Conservation (phyloP, 1,284 basidiomycete genomes). For the Pyrrhoderma lamaoense region DNA sequence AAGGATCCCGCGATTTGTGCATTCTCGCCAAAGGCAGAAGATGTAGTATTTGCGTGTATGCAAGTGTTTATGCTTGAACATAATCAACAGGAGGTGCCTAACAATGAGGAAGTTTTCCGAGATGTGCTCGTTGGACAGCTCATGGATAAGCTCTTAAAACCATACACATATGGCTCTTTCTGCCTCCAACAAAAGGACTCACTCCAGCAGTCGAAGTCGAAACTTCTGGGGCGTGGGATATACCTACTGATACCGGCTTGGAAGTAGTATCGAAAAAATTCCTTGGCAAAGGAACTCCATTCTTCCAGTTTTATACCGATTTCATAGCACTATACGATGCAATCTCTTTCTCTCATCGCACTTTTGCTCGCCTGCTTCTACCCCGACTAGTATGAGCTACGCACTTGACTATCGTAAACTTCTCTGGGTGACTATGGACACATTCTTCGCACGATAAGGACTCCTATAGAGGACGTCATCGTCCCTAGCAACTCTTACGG, state of each 20-base stretch:
- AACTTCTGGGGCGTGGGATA: not conserved
- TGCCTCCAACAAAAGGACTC: constrained; percentile 14
- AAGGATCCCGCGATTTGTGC: constrained; percentile 29
- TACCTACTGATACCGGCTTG: constrained; percentile 29
- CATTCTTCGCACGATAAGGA: constrained; percentile 49
- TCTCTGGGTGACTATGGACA: constrained; percentile 78
- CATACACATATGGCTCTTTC: constrained; percentile 37
- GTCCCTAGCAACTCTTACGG: constrained; percentile 28
- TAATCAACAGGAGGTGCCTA: constrained; percentile 44
- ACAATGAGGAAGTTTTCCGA: constrained; percentile 62
- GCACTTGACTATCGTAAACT: constrained; percentile 78
- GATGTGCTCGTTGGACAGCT: constrained; percentile 50
- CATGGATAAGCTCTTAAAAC: constrained; percentile 55
- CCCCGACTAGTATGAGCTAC: constrained; percentile 74
- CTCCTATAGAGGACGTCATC: constrained; percentile 39
- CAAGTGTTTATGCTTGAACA: constrained; percentile 95
- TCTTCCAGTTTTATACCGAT: constrained; percentile 94
- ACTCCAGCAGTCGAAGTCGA: constrained; percentile 12
- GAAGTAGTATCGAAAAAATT: constrained; percentile 57
- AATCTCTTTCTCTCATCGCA: constrained; percentile 78
- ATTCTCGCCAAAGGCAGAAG: constrained; percentile 39
- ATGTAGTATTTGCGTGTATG: constrained; percentile 74
- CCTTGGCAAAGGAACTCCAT: constrained; percentile 65
- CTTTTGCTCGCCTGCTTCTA: constrained; percentile 75
- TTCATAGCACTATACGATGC: constrained; percentile 85